Evolutionary conservation across 257 asterid genomes (phyloP), one percentile per base, ranked within the genome.

Genomic region (Hygrophila difformis): DNA sequence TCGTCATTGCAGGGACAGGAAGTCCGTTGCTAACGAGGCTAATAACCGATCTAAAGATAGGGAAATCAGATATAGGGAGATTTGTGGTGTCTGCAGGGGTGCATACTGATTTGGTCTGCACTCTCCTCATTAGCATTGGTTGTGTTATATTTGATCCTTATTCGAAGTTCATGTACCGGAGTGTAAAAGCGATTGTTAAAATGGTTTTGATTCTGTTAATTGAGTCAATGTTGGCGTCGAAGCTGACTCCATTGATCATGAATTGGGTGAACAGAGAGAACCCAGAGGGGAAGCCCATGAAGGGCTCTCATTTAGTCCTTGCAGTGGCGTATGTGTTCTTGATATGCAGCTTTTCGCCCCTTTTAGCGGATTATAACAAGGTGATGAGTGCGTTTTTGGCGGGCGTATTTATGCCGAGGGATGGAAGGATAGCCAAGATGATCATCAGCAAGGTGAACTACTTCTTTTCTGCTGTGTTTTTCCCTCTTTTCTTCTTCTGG

Each of bases 271-370:
- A 85, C 59, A 66, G 80, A 3, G 93, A 79, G 52, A 89, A 89
- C 37, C 94, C 94, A 0, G 94, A 77, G 46, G 98, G 96, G 46
- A 89, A 85, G 51, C 84, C 96, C 1, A 79, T 89, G 88, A 89
- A 77, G 51, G 93, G 96, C 9, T 77, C 96, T 6, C 96, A 89
- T 41, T 44, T 85, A 14, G 76, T 85, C 9, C 70, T 85, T 0
- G 70, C 94, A 0, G 72, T 85, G 22, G 96, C 96, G 0, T 77
- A 63, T 12, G 77, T 82, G 13, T 84, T 79, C 8, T 40, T 72
- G 39, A 53, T 85, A 1, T 79, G 88, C 43, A 59, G 92, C 4
- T 72, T 79, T 21, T 66, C 94, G 3, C 88, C 96, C 0, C 3
- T 71, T 8, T 23, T 54, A 0, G 73, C 77, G 0, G 48, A 43